Conservation (phyloP, 2,329 filamentous ascomycete species). For the Teratosphaeria pseudoeucalypti region DNA sequence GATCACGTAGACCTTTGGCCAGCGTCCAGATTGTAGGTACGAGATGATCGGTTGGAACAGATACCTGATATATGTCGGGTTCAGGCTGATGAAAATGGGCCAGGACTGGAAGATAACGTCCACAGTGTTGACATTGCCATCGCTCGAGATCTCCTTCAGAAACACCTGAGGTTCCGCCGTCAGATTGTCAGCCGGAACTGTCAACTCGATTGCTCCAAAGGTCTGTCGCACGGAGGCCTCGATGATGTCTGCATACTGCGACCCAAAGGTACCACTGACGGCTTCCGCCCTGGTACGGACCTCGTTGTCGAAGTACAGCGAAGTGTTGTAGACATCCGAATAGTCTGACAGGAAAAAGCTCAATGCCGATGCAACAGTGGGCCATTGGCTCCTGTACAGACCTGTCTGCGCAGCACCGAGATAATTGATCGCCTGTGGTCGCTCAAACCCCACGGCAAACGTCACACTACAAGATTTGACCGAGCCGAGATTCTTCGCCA, state of each 20-base stretch:
- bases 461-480: conserved; percentile 3
- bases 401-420: conserved; percentile 16
- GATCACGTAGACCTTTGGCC: conserved; percentile 13
- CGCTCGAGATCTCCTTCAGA: conserved; percentile 46
- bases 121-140: conserved; percentile 24
- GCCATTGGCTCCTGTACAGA: conserved; percentile 15
- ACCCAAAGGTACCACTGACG: conserved; percentile 13
- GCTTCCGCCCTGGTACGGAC: conserved; percentile 13
- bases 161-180: conserved; percentile 28
- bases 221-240: conserved; percentile 19
- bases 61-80: conserved; percentile 13
- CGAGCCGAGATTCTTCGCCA: conserved; percentile 10
- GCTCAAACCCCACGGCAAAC: conserved; percentile 16
- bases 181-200: conserved; percentile 13
- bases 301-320: conserved; percentile 10
- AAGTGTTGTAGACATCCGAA: conserved; percentile 5
- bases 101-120: conserved; percentile 24
- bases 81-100: conserved; percentile 21
- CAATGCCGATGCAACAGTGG: conserved; percentile 11
- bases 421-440: conserved; percentile 15
- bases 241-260: conserved; percentile 19
- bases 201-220: conserved; percentile 18
- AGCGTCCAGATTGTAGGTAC: conserved; percentile 16
- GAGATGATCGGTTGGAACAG: conserved; percentile 12
- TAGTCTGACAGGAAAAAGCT: conserved; percentile 14